Evolutionary conservation across 2,329 filamentous ascomycete species (phyloP), one percentile per base, ranked within the genome.

Genomic region (Aspergillus luchuensis): DNA sequence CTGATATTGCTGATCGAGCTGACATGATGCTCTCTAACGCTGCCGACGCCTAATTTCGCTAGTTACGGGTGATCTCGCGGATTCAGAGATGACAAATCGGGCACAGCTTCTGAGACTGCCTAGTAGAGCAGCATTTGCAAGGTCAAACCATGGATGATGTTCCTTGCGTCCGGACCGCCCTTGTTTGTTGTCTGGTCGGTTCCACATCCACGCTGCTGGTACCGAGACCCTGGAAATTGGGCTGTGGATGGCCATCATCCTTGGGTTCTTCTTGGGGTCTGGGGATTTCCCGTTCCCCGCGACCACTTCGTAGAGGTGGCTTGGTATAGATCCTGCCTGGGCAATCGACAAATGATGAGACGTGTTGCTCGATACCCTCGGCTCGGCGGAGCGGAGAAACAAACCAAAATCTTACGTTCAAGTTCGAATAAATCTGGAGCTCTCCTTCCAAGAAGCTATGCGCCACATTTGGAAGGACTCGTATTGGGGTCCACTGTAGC

Each of bases 301-400:
- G 47, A 15, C 15, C 15, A n/a, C 5, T 8, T 3, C n/a, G 23
- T n/a, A 15, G 15, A 50, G 33, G 33, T 36, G 39, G 39, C 36
- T 36, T 33, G 49, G 36, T 48, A 28, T 49, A 28, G n/a, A n/a
- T 11, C 25, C 25, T 49, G 47, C 6, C 25, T 49, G 47, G 45
- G 19, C 13, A 15, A 10, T 3, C 13, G 25, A 49, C 47, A 49
- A 49, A 49, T 49, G 47, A 33, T 25, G 23, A 30, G 47, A n/a
- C 47, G 47, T 15, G 23, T 17, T 33, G n/a, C 25, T 25, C 13
- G 17, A 10, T 49, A 49, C 25, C 39, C 25, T 62, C 60, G 65
- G 65, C 51, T 65, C 65, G 65, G 65, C 63, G 61, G 65, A 67
- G 63, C 63, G 65, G 65, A 65, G 41, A 53, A 36, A 53, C 23